phyloP scores from a whole-genome alignment of 1,139 yeast genomes.

The Zygosaccharomyces sapae region DNA sequence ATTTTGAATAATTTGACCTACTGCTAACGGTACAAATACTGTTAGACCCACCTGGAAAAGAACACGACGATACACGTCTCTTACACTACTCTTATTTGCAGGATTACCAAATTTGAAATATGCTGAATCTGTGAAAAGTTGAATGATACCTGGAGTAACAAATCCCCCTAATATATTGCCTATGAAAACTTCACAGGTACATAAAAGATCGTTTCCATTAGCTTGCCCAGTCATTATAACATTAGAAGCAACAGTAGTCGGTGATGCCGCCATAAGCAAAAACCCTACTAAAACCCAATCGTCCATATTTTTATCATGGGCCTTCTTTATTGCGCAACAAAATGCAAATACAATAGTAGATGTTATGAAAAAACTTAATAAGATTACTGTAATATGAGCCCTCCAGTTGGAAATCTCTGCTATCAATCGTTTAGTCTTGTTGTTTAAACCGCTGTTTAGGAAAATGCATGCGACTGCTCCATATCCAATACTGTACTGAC shows the following conservation, averaged over 20 bases:
- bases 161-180: conserved; percentile 85
- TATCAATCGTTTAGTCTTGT: conserved; percentile 58
- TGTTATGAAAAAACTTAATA: conserved; percentile 69
- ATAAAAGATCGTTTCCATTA: conserved; percentile 72
- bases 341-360: conserved; percentile 73
- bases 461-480: conserved; percentile 86
- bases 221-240: conserved; percentile 88
- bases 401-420: conserved; percentile 70
- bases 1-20: conserved; percentile 81
- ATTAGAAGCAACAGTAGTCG: conserved; percentile 86
- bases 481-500: conserved; percentile 72
- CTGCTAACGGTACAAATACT: conserved; percentile 77
- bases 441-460: conserved; percentile 72
- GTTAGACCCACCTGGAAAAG: conserved; percentile 84
- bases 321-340: conserved; percentile 58
- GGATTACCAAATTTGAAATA: conserved; percentile 83
- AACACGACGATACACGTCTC: conserved; percentile 62
- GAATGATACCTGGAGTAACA: conserved; percentile 77
- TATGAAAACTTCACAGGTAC: conserved; percentile 77
- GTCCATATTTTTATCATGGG: conserved; percentile 56
- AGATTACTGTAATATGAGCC: conserved; percentile 68
- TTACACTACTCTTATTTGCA: conserved; percentile 50
- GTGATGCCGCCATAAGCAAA: conserved; percentile 78
- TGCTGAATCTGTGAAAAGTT: conserved; percentile 54
- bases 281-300: conserved; percentile 75